Percentiles rank a stretch among this genome's conserved stretches.
Evolutionary conservation across 257 asterid genomes (phyloP).

Genomic region (Handroanthus guayacan): DNA sequence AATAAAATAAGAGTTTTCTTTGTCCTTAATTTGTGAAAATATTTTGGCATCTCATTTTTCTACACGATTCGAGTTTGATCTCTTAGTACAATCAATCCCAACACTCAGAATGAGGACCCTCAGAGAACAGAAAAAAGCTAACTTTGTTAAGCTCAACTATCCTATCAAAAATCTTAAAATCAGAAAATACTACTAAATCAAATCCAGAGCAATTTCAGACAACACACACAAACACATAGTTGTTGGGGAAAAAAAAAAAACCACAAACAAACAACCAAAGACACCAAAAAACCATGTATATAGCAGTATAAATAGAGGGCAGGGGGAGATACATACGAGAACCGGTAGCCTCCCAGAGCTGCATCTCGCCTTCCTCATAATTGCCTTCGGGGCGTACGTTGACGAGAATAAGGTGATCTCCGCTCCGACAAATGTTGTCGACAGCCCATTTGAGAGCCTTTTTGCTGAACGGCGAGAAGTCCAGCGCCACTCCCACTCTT

Average conservation of each 20-base stretch:
- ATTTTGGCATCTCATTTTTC: too few species aligned
- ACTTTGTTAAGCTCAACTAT: background rate
- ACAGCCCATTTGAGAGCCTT: slow-evolving; percentile 80
- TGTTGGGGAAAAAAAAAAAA: background rate
- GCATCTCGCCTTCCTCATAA: slow-evolving; percentile 88
- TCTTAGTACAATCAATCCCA: background rate
- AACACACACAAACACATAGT: background rate
- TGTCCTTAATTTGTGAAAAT: too few species aligned
- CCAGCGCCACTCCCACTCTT: slow-evolving; percentile 84
- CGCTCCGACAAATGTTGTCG: slow-evolving; percentile 62
- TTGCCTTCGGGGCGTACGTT: slow-evolving; percentile 62
- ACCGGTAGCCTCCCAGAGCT: slow-evolving; percentile 91
- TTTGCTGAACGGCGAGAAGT: slow-evolving; percentile 82
- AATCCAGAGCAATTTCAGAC: background rate
- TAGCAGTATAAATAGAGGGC: background rate
- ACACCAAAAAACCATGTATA: background rate
- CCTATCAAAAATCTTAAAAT: background rate
- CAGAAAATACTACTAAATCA: too few species aligned
- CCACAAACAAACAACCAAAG: background rate
- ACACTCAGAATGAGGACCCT: background rate
- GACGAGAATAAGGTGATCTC: slow-evolving; percentile 78
- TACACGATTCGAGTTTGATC: too few species aligned
- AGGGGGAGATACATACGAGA: slow-evolving; percentile 67
- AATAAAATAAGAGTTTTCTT: too few species aligned
- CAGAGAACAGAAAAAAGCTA: background rate